Conservation (phyloP, 31 red algal species). For the Odonthalia washingtoniensis region DNA sequence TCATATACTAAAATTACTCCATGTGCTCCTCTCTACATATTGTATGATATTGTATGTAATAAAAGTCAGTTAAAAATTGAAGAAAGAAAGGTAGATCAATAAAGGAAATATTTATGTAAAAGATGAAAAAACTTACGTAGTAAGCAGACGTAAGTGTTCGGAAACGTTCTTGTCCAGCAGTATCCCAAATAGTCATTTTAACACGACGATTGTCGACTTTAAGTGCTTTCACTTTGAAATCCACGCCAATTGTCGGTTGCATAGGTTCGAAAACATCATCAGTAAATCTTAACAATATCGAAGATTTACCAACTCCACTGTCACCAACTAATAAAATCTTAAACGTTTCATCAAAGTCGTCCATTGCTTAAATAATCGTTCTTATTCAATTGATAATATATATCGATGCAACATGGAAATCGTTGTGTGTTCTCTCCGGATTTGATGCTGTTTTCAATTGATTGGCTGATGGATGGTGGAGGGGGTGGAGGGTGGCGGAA, state of each 20-base stretch:
- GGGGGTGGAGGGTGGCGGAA: too few species aligned
- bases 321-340: slow-evolving; percentile 91
- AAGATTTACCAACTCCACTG: slow-evolving; percentile 91
- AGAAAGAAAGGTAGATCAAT: too few species aligned
- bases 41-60: too few species aligned
- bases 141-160: slow-evolving; percentile 86
- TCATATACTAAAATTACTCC: slow-evolving; percentile 96
- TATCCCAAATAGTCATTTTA: slow-evolving; percentile 96
- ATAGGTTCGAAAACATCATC: slow-evolving; percentile 93
- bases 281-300: slow-evolving; percentile 88
- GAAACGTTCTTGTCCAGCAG: slow-evolving; percentile 96
- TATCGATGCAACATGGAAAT: too few species aligned
- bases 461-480: too few species aligned
- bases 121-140: slow-evolving; percentile 65
- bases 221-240: slow-evolving; percentile 87
- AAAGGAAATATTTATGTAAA: too few species aligned
- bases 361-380: too few species aligned
- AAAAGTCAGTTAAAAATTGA: too few species aligned
- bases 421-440: too few species aligned
- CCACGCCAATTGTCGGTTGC: slow-evolving; percentile 95
- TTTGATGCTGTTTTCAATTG: too few species aligned
- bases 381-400: too few species aligned
- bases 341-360: slow-evolving; percentile 88
- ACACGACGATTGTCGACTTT: slow-evolving; percentile 85
- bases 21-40: slow-evolving; percentile 94